phyloP scores from a whole-genome alignment of 352 stramenopile species.

The Phytophthora melonis region DNA sequence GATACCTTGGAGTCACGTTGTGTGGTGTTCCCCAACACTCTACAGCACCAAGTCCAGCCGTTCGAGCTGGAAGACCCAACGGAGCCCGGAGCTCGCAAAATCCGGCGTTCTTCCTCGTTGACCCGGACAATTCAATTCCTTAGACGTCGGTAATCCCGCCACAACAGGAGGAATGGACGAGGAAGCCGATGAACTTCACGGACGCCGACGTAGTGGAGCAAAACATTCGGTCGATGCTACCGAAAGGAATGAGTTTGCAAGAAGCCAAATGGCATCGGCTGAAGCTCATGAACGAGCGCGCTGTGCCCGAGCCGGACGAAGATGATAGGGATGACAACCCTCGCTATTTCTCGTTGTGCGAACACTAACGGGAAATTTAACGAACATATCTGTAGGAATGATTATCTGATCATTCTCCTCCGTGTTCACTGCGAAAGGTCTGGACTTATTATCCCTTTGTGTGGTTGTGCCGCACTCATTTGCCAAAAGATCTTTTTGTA shows the following conservation, averaged over 20 bases:
- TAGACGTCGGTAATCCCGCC: conserved; percentile 50
- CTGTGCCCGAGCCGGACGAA: not conserved
- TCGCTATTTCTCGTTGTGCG: conserved; percentile 34
- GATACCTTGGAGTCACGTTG: conserved; percentile 39
- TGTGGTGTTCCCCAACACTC: conserved; percentile 52
- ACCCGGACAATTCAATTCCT: conserved; percentile 38
- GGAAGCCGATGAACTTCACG: not conserved
- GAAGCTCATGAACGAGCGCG: conserved; percentile 45
- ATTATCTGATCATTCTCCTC: not conserved
- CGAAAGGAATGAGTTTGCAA: conserved; percentile 27
- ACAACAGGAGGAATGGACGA: conserved; percentile 51
- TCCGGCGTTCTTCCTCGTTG: conserved; percentile 58
- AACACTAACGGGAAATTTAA: conserved; percentile 15
- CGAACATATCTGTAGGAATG: not conserved
- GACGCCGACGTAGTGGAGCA: conserved; percentile 20
- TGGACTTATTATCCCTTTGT: not conserved
- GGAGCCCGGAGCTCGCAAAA: conserved; percentile 50
- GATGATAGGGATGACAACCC: conserved; percentile 3
- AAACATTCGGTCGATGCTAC: conserved; percentile 32
- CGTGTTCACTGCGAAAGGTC: not conserved
- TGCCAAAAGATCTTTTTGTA: not conserved
- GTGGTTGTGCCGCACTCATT: not conserved
- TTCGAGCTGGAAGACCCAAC: conserved; percentile 50
- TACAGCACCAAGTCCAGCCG: conserved; percentile 57
- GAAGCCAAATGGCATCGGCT: conserved; percentile 33